Evolutionary conservation across 768 basidiomycete genomes (phyloP).

Genomic region (Lactifluus pinguis): DNA sequence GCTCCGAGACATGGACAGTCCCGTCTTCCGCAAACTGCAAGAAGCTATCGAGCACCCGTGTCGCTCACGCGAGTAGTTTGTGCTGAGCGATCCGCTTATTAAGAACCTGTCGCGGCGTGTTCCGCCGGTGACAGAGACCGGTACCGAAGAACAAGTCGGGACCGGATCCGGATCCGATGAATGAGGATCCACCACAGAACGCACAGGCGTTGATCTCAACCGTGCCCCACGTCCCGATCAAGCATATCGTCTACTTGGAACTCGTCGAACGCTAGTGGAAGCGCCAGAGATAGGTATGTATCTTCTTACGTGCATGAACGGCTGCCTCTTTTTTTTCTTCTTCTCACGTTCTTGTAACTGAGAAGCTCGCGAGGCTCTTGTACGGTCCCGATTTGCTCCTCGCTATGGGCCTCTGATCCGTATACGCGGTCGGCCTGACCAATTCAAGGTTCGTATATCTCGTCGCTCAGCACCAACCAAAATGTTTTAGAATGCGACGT

Average conservation of each 20-base stretch:
- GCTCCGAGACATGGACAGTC: conserved; percentile 62
- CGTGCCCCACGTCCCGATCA: conserved; percentile 75
- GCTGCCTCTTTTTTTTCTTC: not conserved
- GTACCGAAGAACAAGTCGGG: conserved; percentile 21
- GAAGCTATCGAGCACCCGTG: conserved; percentile 75
- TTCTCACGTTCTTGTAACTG: conserved; percentile 33
- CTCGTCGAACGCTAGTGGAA: conserved; percentile 95
- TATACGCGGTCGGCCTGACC: conserved; percentile 83
- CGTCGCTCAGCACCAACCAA: not conserved
- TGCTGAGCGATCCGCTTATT: conserved; percentile 75
- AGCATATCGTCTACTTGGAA: conserved; percentile 94
- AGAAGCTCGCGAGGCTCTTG: conserved; percentile 64
- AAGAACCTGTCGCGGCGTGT: conserved; percentile 73
- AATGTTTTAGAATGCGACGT: conserved; percentile 59
- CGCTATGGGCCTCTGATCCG: conserved; percentile 25
- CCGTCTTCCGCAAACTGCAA: conserved; percentile 76
- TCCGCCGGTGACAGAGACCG: conserved; percentile 26
- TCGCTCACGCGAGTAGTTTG: conserved; percentile 90
- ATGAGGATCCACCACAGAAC: conserved; percentile 40
- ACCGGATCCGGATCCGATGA: conserved; percentile 43
- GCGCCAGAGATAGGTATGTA: conserved; percentile 79
- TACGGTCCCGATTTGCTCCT: conserved; percentile 77
- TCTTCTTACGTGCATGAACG: not conserved
- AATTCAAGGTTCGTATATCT: conserved; percentile 62
- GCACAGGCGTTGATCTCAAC: conserved; percentile 10